phyloP scores from a whole-genome alignment of 345 rosid genomes.

The sweet orange (Citrus sinensis) region DVS_A1.0 CM039163.1:7761001-7761500 shows the following conservation, averaged over 20 bases:
- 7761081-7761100: background rate
- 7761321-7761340: no score
- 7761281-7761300: background rate
- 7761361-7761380: background rate
- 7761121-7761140: background rate
- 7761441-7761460: no score
- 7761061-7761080: background rate
- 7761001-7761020: conserved; percentile 65
- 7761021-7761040: conserved; percentile 74
- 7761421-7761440: no score
- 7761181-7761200: background rate
- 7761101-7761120: background rate
- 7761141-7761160: background rate
- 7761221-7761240: no score
- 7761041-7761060: background rate
- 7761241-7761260: no score
- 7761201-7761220: background rate
- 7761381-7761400: background rate
- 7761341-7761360: background rate
- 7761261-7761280: no score
- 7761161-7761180: no score
- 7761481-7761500: background rate
- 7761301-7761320: background rate
- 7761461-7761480: no score
- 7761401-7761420: no score